Evolutionary conservation across 345 rosid genomes (phyloP), one percentile per base, ranked within the genome.

Genomic region (Populus deltoides): DNA sequence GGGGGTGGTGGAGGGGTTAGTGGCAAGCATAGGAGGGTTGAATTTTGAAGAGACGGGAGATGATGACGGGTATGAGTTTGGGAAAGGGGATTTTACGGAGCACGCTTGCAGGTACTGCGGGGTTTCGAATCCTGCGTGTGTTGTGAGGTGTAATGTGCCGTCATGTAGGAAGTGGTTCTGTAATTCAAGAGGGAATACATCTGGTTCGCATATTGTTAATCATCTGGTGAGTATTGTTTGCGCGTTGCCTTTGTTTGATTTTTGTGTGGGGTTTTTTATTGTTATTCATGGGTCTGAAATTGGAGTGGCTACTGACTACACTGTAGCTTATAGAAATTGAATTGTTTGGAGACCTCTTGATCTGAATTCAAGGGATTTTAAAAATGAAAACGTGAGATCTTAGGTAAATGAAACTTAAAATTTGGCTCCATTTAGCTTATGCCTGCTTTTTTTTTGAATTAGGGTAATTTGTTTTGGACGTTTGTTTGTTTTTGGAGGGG

Each of bases 161-260:
- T 97, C 99, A 0, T 97, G 99, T 80, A 86, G 99, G 70, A 97
- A 97, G 85, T 97, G 99, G 99, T 97, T 97, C 78, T 97, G 99
- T 78, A 97, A 97, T 86, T 97, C 99, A 7, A 89, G 99, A 76
- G 99, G 99, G 70, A 97, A 97, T 79, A 97, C 99, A 35, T 97
- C 98, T 0, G 99, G 99, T 43, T 97, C 99, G 67, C 99, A 97
- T 86, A 97, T 97, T 18, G 99, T 97, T 71, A 97, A 97, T 86
- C 99, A 97, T 78, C 85, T 97, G 89, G 99, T 90, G 74, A 90
- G 98, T 91, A 68, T 45, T 17, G 20, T 75, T 35, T 69, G 3
- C 20, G 1, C 38, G 63, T 45, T 20, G 13, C 22, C 31, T 72
- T 59, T 16, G 18, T 59, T 45, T 15, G 12, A 67, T 20, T 33